A percentile compares a stretch with the other conserved stretches of the same genome.
These are phyloP conservation scores for Claviceps sp. DNA, from an alignment of 2,329 filamentous ascomycete genomes.

Conservation along the genomic window DNA sequence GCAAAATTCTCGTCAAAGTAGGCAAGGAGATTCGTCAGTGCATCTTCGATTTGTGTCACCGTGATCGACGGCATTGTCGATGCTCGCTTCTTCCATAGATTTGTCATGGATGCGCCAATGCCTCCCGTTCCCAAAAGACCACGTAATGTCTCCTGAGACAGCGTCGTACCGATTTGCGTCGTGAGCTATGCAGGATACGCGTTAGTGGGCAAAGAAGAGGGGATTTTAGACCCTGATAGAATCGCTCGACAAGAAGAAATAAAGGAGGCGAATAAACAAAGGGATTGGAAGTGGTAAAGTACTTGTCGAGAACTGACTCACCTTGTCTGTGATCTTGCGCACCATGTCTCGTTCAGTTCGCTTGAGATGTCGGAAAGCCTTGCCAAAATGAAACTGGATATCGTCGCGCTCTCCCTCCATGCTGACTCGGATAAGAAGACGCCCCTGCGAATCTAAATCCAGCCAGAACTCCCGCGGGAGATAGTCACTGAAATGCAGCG, in stretches of 20 bases:
- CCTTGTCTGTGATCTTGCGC: conserved; percentile 94
- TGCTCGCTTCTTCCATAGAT: conserved; percentile 48
- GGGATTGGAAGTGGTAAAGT: background rate
- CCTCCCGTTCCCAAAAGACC: conserved; percentile 58
- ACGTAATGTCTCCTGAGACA: conserved; percentile 71
- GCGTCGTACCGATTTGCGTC: conserved; percentile 77
- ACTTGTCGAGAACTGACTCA: conserved; percentile 33
- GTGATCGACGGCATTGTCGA: conserved; percentile 46
- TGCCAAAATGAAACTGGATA: conserved; percentile 97
- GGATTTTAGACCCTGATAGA: too few species aligned
- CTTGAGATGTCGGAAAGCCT: conserved; percentile 89
- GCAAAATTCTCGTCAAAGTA: conserved; percentile 99
- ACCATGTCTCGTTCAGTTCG: conserved; percentile 97
- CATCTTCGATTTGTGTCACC: conserved; percentile 62
- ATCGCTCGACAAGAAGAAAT: background rate
- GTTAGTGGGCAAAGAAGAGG: background rate
- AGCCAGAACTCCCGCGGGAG: conserved; percentile 95
- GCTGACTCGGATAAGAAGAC: conserved; percentile 77
- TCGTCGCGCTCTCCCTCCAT: conserved; percentile 99
- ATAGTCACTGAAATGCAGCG: conserved; percentile 93
- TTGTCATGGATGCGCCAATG: conserved; percentile 59
- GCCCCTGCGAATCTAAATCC: conserved; percentile 88
- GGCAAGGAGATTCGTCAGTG: conserved; percentile 70
- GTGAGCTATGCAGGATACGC: conserved; percentile 48
- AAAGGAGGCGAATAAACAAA: background rate